phyloP scores from a whole-genome alignment of 2,329 filamentous ascomycete species.

The Stromatinia cepivora region DNA sequence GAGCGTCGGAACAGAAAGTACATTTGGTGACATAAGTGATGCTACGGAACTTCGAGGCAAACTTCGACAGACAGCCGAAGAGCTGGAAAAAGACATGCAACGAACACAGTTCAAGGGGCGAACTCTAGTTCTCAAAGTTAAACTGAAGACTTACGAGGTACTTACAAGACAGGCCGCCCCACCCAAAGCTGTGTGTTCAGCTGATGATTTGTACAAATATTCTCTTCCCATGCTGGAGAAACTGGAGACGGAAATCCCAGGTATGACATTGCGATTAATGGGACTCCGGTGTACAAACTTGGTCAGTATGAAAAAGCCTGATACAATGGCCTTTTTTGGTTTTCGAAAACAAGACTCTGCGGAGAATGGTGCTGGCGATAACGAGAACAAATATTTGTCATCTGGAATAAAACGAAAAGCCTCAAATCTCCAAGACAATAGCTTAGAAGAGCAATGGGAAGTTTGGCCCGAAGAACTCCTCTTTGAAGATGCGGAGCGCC shows the following conservation, averaged over 20 bases:
- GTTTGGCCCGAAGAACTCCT: conserved; percentile 64
- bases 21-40: conserved; percentile 78
- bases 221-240: conserved; percentile 81
- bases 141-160: conserved; percentile 91
- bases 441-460: conserved; percentile 58
- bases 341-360: conserved; percentile 45
- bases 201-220: conserved; percentile 81
- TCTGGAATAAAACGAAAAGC: conserved; percentile 44
- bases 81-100: conserved; percentile 81
- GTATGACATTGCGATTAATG: conserved; percentile 80
- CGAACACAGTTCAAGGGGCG: conserved; percentile 81
- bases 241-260: conserved; percentile 78
- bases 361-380: conserved; percentile 25
- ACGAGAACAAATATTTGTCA: conserved; percentile 25
- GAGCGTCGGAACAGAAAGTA: conserved; percentile 90
- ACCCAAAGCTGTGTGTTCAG: conserved; percentile 68
- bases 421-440: conserved; percentile 43
- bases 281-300: conserved; percentile 86
- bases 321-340: conserved; percentile 78
- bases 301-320: conserved; percentile 78
- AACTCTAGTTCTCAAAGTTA: conserved; percentile 90
- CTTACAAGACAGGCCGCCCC: conserved; percentile 77
- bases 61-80: conserved; percentile 76
- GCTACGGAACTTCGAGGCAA: conserved; percentile 70
- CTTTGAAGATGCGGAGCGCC: conserved; percentile 60